phyloP scores from a whole-genome alignment of 2,329 filamentous ascomycete genomes.

The Epichloe bromicola region DNA sequence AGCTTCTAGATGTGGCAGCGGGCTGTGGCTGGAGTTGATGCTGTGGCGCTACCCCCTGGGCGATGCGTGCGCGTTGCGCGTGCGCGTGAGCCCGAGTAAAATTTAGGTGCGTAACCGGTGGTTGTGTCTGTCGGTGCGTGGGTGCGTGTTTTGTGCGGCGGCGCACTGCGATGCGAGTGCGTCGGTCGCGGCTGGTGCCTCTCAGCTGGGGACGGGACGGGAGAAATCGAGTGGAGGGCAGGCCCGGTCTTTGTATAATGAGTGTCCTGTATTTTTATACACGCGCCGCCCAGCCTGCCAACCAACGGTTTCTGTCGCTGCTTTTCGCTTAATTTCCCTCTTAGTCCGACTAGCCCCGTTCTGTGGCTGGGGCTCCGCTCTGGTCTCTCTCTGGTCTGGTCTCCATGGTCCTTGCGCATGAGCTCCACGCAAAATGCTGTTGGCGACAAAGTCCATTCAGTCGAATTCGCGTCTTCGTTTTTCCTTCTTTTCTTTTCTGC shows the following conservation, averaged over 20 bases:
- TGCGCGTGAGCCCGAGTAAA: background rate
- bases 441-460: too few species aligned
- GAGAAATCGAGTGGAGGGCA: constrained; percentile 31
- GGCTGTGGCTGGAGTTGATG: background rate
- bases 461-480: background rate
- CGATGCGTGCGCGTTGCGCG: background rate
- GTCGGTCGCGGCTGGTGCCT: constrained; percentile 1
- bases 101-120: background rate
- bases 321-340: constrained; percentile 25
- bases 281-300: constrained; percentile 13
- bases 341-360: constrained; percentile 20
- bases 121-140: background rate
- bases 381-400: background rate
- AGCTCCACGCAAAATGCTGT: background rate
- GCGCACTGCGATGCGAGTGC: background rate
- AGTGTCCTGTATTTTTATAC: constrained; percentile 34
- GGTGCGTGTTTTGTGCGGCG: background rate
- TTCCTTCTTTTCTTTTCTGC: background rate
- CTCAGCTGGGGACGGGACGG: constrained; percentile 13
- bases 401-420: background rate
- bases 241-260: constrained; percentile 30
- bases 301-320: constrained; percentile 22
- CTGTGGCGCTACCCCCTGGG: background rate
- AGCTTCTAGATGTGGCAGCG: background rate
- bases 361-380: constrained; percentile 2